Conservation (phyloP, 768 basidiomycete genomes). For the Peribolospora kevripleyi region DNA sequence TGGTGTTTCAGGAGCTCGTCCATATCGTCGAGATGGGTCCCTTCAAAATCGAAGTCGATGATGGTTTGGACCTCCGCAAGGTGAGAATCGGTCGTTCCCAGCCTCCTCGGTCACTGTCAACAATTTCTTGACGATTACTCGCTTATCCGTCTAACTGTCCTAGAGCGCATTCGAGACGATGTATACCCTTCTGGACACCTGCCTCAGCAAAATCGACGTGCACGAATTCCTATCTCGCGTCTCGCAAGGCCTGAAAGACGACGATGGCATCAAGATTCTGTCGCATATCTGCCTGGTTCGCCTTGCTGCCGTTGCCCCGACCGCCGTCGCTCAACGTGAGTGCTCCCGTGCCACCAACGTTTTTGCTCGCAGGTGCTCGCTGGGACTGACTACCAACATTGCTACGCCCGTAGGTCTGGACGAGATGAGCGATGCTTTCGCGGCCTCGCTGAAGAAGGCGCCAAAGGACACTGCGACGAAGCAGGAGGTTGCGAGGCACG, state of each 20-base stretch:
- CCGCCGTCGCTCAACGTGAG: conserved; percentile 45
- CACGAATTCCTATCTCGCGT: conserved; percentile 61
- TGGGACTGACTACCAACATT: neutral
- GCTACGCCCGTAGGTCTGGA: conserved; percentile 28
- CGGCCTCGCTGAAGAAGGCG: conserved; percentile 71
- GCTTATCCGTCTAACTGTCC: neutral
- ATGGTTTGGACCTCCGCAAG: conserved; percentile 84
- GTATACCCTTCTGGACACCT: conserved; percentile 83
- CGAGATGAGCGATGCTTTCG: conserved; percentile 56
- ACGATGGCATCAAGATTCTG: conserved; percentile 91
- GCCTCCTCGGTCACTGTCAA: no score
- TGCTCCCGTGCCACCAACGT: neutral
- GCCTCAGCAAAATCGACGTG: conserved; percentile 62
- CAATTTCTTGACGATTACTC: neutral
- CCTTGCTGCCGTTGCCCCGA: conserved; percentile 61
- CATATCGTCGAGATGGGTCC: conserved; percentile 90
- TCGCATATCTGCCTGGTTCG: conserved; percentile 89
- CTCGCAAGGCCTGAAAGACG: conserved; percentile 58
- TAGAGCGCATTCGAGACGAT: conserved; percentile 84
- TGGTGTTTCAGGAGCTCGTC: conserved; percentile 31
- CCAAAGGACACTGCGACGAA: conserved; percentile 82
- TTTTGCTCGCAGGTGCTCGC: no score
- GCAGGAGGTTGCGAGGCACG: conserved; percentile 63
- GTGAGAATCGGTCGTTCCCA: neutral
- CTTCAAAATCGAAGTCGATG: conserved; percentile 90